Conservation (phyloP, 345 rosid genomes). For the Murraya koenigii region DNA sequence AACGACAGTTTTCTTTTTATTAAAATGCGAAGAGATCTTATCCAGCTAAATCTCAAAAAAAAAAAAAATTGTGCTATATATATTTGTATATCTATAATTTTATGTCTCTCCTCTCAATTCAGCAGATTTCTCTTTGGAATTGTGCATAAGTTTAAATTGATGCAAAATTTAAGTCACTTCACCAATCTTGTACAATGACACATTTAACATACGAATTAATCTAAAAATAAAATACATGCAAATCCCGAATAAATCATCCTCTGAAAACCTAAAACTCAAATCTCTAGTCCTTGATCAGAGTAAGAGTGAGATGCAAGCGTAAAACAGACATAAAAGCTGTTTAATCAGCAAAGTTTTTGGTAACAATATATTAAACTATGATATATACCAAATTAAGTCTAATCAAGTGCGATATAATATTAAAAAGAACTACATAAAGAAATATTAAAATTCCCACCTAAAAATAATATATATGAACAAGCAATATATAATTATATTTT, state of each 20-base stretch:
- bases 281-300: not conserved
- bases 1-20: not conserved
- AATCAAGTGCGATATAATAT: not conserved
- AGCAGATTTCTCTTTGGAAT: not conserved
- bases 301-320: conserved; percentile 2
- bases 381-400: not conserved
- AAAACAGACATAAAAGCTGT: not conserved
- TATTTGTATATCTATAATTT: too few species aligned
- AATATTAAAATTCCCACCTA: not conserved
- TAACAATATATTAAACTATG: too few species aligned
- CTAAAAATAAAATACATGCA: not conserved
- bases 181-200: not conserved
- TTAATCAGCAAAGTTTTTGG: not conserved
- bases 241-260: not conserved
- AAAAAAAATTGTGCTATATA: not conserved
- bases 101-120: too few species aligned
- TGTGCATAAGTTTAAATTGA: not conserved
- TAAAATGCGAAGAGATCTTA: not conserved
- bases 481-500: not conserved
- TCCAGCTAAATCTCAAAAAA: not conserved
- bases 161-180: not conserved
- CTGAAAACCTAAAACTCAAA: not conserved
- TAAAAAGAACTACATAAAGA: not conserved
- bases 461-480: conserved; percentile 2
- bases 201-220: not conserved